Evolutionary conservation across 257 asterid genomes (phyloP).

Genomic region (Primulina huaijiensis): DNA sequence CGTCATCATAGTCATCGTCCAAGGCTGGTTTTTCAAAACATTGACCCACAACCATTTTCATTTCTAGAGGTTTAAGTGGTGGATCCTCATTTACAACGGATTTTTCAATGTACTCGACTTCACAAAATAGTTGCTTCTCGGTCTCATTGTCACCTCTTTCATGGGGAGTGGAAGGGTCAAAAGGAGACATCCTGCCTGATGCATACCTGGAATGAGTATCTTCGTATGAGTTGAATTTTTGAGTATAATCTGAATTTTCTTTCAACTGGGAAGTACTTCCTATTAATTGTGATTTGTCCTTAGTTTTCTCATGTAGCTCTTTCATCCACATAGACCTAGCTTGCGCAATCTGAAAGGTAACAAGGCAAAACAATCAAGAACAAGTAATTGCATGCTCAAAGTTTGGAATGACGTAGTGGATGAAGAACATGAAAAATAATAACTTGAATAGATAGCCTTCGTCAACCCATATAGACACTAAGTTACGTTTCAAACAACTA

Average conservation of each 20-base stretch:
- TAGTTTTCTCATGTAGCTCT: conserved; percentile 78
- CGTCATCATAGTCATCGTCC: conserved; percentile 49
- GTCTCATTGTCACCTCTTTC: conserved; percentile 38
- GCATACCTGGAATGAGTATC: conserved; percentile 34
- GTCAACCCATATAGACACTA: background rate
- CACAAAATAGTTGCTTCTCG: conserved; percentile 47
- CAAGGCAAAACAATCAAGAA: conserved; percentile 12
- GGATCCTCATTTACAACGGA: conserved; percentile 60
- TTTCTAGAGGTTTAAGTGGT: conserved; percentile 37
- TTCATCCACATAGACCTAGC: conserved; percentile 93
- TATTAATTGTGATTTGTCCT: conserved; percentile 57
- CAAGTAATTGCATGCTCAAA: background rate
- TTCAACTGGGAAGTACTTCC: conserved; percentile 45
- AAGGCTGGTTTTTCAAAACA: conserved; percentile 34
- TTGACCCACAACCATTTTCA: conserved; percentile 45
- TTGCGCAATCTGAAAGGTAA: conserved; percentile 54
- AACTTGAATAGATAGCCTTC: background rate
- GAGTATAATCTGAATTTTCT: conserved; percentile 43
- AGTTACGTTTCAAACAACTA: background rate
- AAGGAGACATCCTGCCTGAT: conserved; percentile 33
- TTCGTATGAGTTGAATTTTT: conserved; percentile 37
- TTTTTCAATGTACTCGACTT: conserved; percentile 55
- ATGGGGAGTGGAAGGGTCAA: conserved; percentile 38
- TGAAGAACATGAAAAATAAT: background rate
- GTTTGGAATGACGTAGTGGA: background rate